Evolutionary conservation across 805 yeast species (phyloP), one percentile per base, ranked within the genome.

Genomic region (Cephaloascus fragrans): DNA sequence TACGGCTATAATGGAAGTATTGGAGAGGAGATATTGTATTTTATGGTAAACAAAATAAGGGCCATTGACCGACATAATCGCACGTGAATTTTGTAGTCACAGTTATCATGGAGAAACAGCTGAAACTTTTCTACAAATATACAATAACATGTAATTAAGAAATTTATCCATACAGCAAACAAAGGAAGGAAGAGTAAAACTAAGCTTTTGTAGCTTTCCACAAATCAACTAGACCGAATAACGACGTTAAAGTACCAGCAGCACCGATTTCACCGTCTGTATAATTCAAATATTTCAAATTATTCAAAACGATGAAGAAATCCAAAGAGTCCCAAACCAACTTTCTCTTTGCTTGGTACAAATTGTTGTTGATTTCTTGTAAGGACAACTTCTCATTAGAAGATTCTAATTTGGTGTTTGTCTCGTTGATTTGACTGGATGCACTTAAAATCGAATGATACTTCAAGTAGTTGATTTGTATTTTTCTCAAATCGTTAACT

Each of bases 261-360:
- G 80, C 62, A 29, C 95, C 96, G 37, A 87, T 75, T 33, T 79
- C 69, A 37, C 94, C 93, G 49, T 89, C 96, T 55, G 78, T 75
- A 50, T 77, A 64, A 48, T 68, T 67, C 49, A 83, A 63, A 59
- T 67, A 62, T 41, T 73, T 69, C 58, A 84, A 71, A 39, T 78
- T 74, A 58, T 83, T 78, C 53, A 80, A 63, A 10, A 93, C 95
- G 51, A 89, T 80, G 45, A 83, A 68, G 45, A 75, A 55, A 61
- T 89, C 97, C 44, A 83, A 70, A 9, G 72, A 56, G 55, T 87
- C 90, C 85, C 90, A 84, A 20, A 81, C 59, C 43, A 86, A 62
- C 61, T 78, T 84, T 51, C 80, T 71, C 48, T 69, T 64, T 12
- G 83, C 75, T 37, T 62, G 52, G 48, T 61, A 55, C 39, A 73